Evolutionary conservation across 306 rosid genomes (phyloP).

Genomic region (Dalbergia oliveri): DNA sequence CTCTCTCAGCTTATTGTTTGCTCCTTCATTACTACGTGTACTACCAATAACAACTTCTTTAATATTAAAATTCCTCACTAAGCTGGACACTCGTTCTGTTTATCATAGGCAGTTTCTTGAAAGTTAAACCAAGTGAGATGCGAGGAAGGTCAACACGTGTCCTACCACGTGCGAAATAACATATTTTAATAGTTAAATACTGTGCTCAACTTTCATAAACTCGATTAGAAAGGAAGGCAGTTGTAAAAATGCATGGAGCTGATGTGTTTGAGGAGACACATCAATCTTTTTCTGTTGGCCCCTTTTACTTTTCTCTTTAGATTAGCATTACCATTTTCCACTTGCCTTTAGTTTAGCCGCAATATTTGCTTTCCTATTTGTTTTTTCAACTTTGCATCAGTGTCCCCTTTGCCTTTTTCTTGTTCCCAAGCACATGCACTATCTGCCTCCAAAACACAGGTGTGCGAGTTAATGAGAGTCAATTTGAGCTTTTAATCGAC

Average conservation of each 20-base stretch:
- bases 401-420: background rate
- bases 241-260: slow-evolving; percentile 38
- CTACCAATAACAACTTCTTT: slow-evolving; percentile 17
- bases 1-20: background rate
- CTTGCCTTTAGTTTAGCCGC: slow-evolving; percentile 27
- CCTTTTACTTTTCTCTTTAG: background rate
- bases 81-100: slow-evolving; percentile 41
- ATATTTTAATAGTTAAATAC: background rate
- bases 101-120: background rate
- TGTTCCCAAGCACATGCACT: background rate
- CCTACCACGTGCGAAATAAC: background rate
- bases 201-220: slow-evolving; percentile 31
- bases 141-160: slow-evolving; percentile 38
- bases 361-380: slow-evolving; percentile 13
- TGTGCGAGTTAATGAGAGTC: slow-evolving; percentile 12
- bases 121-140: background rate
- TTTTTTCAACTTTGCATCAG: background rate
- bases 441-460: slow-evolving; percentile 17
- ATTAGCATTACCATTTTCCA: slow-evolving; percentile 7
- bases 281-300: slow-evolving; percentile 24
- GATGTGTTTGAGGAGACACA: slow-evolving; percentile 36
- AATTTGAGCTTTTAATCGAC: slow-evolving; percentile 1
- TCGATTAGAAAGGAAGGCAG: background rate
- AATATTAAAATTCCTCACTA: background rate
- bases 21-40: slow-evolving; percentile 35